Base-by-base conservation (phyloP, 108 stramenopile genomes). In the Cyclotella choctawhatcheeana region DNA sequence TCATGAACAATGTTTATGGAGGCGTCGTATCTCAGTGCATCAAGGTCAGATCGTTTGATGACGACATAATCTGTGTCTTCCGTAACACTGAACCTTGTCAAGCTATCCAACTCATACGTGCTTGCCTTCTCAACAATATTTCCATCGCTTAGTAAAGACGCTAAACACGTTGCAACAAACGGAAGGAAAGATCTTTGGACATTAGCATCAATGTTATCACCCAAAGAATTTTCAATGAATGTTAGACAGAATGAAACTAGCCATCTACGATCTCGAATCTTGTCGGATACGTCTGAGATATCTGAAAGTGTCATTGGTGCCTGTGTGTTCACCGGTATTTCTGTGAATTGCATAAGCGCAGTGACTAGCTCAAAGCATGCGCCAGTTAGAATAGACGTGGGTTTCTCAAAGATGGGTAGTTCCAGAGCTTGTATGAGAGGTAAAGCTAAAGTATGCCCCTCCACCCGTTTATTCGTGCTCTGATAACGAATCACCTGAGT, bases 361-460 rank as follows among this genome's bases (percentile, higher is more conserved):
- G 77, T 43, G 44, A 91, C 76, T 31, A 91, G 64, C 51, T 87
- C 87, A 55, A 91, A 88, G n/a, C 75, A 79, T 31, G 84, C 67
- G 34, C 71, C 60, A 16, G 86, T 85, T 33, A 74, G 53, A 27
- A 80, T 33, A 21, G 31, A 52, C 7, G 60, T 20, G 30, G 71
- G 66, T 51, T 84, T 74, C 10, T 74, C 59, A 61, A 87, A 87
- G 0, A 86, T 73, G 20, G 86, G 88, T 10, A 93, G 69, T 0
- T 25, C 78, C 88, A 82, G 65, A 45, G 55, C 56, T 50, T 69
- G 77, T n/a, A 89, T 31, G 58, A 90, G 91, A 2, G 69, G 56
- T 44, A 22, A 74, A n/a, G 7, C 13, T 5, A 21, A 16, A 13
- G 74, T 21, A 60, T 44, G 0, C 20, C 44, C n/a, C 31, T 20